phyloP scores from a whole-genome alignment of 2,329 filamentous ascomycete species.

The Zymoseptoria brevis region DNA sequence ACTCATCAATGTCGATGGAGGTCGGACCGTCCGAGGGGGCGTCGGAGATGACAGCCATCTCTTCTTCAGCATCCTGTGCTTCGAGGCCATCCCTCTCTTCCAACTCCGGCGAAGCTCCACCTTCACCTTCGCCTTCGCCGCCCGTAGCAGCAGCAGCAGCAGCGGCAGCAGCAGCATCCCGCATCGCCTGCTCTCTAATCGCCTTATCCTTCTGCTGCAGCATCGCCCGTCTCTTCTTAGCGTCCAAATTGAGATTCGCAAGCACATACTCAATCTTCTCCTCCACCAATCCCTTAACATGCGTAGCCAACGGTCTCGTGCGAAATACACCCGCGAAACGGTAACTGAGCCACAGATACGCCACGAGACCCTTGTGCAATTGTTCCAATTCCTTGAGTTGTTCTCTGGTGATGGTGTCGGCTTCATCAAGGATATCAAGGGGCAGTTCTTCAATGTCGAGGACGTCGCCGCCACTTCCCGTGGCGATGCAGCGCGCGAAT shows the following conservation, averaged over 20 bases:
- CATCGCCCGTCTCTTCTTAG: neutral
- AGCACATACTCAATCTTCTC: conserved; percentile 61
- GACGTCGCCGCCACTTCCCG: conserved; percentile 58
- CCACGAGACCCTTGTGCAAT: conserved; percentile 72
- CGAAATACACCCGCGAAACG: conserved; percentile 74
- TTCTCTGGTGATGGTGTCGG: conserved; percentile 36
- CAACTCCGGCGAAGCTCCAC: neutral
- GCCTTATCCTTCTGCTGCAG: neutral
- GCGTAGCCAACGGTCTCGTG: conserved; percentile 65
- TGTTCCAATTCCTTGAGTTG: conserved; percentile 65
- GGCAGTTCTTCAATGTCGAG: conserved; percentile 63
- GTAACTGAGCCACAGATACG: conserved; percentile 91
- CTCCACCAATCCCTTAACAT: conserved; percentile 72
- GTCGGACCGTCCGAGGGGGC: neutral
- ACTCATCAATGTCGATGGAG: neutral
- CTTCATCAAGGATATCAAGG: conserved; percentile 62
- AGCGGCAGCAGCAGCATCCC: conserved; percentile 20
- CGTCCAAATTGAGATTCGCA: conserved; percentile 44
- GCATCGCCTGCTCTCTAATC: conserved; percentile 19
- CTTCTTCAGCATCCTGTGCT: conserved; percentile 29
- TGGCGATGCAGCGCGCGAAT: conserved; percentile 62
- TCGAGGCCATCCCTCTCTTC: neutral
- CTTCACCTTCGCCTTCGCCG: conserved; percentile 2
- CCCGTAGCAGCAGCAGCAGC: conserved; percentile 5
- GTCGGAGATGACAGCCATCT: conserved; percentile 13